Base-by-base conservation (phyloP, 257 asterid species). In the Solanum bulbocastanum region DNA sequence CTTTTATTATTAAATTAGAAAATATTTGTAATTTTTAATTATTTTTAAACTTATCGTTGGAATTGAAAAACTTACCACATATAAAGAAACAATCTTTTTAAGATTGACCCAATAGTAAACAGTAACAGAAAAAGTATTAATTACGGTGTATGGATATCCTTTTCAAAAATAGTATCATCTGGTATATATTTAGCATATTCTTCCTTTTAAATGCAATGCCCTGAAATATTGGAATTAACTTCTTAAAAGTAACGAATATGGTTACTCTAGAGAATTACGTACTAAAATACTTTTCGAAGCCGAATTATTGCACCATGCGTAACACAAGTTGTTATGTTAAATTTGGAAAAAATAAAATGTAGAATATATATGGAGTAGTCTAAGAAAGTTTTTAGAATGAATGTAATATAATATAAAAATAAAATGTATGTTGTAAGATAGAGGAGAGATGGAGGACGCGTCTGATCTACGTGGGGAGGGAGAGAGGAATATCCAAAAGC, bases 401-500 rank as follows among this genome's bases (percentile, higher is more conserved):
- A 12, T 44, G 15, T 44, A 44, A 10, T 42, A 42, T 42, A 44
- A 44, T 46, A 46, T 16, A 18, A 16, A 52, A 52, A 52, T 52
- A 52, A 16, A 52, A 46, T 46, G 56, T 46, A 46, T 36, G 39
- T 5, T 44, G 60, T 18, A 36, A 2, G 40, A 16, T 52, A 65
- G 36, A 30, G 13, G 72, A 87, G 13, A 56, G 56, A 75, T 6
- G 83, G 20, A 76, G n/a, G 7, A 78, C 84, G 84, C 84, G 84
- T 78, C 37, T 78, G 65, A 44, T 79, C 10, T 44, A 79, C 39
- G 84, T 71, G 36, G 25, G 5, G 49, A 49, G 25, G 78, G 76
- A 87, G 16, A 94, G 44, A 39, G 13, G 94, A 93, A 94, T 94
- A 94, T 94, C 96, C 96, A 90, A 92, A 83, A 76, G 96, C 92